Evolutionary conservation across 495 filamentous ascomycete genomes (phyloP), one percentile per base, ranked within the genome.

Genomic region (Astrothelium macrocarpum): DNA sequence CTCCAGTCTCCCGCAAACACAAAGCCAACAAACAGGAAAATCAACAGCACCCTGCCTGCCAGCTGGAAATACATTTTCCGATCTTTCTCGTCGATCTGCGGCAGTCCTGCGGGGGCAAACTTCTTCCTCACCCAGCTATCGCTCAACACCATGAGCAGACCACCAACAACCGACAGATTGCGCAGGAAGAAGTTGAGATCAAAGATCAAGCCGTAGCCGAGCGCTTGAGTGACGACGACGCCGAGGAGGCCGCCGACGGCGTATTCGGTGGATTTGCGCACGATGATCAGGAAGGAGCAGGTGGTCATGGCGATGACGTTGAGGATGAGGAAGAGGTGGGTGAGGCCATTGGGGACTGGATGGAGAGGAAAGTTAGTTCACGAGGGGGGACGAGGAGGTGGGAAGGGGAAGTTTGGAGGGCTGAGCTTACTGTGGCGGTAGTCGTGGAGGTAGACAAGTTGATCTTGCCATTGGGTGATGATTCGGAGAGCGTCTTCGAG

Each of bases 1-100:
- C 84, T 88, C 94, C 94, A 98, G 70, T 93, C 79, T 56, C 94
- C 94, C 36, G 90, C 88, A 78, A 97, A 96, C 66, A 98, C 87
- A 72, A 98, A 98, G 29, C 94, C 94, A 64, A 96, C 71, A 73
- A 98, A 98, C 64, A 98, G 81, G 81, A 97, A 95, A 76, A 98
- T 97, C 67, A 98, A 80, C 53, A 98, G 81, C n/a, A 98, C 89
- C 66, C 94, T 85, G 28, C 94, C 94, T 61, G 94, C 94, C 60
- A 98, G 86, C 82, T 97, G 94, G 77, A 98, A 92, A 80, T 98
- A 98, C 90, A 97, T 97, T 83, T 97, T 98, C 74, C 90, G 88
- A 75, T 98, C 95, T 84, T 97, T 97, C 82, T 98, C 94, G 70
- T 96, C 93, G 26, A 97, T 81, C 77, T 89, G 84, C 60, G 94